phyloP scores from a whole-genome alignment of 164 flowering plant species.

The grape (Vitis vinifera) region DNA sequence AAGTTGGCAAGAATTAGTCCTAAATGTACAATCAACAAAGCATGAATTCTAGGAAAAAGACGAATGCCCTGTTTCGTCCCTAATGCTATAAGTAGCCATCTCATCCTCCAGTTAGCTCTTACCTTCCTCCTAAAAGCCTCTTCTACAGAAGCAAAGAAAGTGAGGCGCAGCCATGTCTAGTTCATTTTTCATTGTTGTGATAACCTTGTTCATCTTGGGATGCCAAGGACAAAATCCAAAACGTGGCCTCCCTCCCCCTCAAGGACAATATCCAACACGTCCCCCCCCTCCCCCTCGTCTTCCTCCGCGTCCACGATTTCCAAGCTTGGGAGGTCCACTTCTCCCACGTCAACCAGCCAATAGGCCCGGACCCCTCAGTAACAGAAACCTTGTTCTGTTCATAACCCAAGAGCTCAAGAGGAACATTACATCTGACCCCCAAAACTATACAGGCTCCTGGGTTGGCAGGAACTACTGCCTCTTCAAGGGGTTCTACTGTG shows the following conservation, averaged over 20 bases:
- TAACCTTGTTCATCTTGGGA: background rate
- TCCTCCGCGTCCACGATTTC: constrained; percentile 1
- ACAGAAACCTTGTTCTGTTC: constrained; percentile 1
- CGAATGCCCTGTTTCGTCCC: too few relatives aligned
- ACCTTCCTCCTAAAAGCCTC: too few relatives aligned
- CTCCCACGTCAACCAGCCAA: constrained; percentile 5
- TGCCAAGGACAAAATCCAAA: background rate
- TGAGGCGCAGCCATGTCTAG: too few relatives aligned
- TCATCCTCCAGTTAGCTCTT: too few relatives aligned
- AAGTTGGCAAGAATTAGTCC: too few relatives aligned
- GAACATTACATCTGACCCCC: constrained; percentile 13
- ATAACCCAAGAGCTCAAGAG: constrained; percentile 11
- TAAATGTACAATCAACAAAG: too few relatives aligned
- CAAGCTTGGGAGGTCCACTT: background rate
- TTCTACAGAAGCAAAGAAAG: too few relatives aligned
- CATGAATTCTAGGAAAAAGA: too few relatives aligned
- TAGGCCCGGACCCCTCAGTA: constrained; percentile 13
- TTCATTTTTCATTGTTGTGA: too few relatives aligned
- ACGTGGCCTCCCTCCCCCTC: background rate
- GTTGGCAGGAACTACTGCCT: constrained; percentile 16
- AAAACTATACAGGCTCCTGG: constrained; percentile 4
- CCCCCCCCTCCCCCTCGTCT: background rate
- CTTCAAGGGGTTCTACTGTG: constrained; percentile 16
- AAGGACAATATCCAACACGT: background rate
- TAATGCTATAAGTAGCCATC: too few relatives aligned